phyloP scores from a whole-genome alignment of 805 yeast species.

The Naumovozyma castellii region DNA sequence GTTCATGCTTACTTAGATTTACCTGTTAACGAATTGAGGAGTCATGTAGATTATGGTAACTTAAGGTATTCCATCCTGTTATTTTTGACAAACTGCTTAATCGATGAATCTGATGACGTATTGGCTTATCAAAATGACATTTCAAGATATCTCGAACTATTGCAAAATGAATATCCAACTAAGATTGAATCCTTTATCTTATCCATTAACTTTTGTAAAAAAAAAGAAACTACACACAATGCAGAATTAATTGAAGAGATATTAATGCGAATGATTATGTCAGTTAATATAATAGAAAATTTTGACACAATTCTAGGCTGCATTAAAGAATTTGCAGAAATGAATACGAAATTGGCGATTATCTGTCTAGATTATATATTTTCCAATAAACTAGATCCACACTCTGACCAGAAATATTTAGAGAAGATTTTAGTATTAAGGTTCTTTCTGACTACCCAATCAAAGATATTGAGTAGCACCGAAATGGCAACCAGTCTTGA shows the following conservation, averaged over 20 bases:
- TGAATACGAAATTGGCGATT: conserved; percentile 22
- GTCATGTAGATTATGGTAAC: conserved; percentile 11
- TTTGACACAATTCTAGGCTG: conserved; percentile 20
- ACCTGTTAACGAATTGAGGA: conserved; percentile 7
- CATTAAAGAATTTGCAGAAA: conserved; percentile 23
- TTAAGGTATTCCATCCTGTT: conserved; percentile 19
- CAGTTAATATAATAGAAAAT: conserved; percentile 18
- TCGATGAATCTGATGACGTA: conserved; percentile 11
- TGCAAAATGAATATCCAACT: conserved; percentile 23
- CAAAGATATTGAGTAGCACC: conserved; percentile 13
- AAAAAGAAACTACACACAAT: conserved; percentile 3
- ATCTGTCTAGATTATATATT: conserved; percentile 31
- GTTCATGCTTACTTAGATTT: conserved; percentile 8
- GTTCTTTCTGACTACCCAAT: conserved; percentile 19
- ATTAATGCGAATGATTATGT: conserved; percentile 31
- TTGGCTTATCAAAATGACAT: not conserved
- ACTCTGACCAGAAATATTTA: conserved; percentile 17
- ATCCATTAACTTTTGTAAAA: conserved; percentile 14
- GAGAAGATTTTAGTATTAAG: conserved; percentile 26
- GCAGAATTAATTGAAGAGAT: conserved; percentile 20
- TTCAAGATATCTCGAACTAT: conserved; percentile 9
- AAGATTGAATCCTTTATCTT: conserved; percentile 28
- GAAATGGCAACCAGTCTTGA: conserved; percentile 17
- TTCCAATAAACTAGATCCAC: conserved; percentile 25
- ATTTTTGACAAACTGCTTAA: conserved; percentile 22